These are phyloP conservation scores for Prillingera fragicola DNA, from an alignment of 1,284 basidiomycete genomes.

Conservation along the genomic window DNA sequence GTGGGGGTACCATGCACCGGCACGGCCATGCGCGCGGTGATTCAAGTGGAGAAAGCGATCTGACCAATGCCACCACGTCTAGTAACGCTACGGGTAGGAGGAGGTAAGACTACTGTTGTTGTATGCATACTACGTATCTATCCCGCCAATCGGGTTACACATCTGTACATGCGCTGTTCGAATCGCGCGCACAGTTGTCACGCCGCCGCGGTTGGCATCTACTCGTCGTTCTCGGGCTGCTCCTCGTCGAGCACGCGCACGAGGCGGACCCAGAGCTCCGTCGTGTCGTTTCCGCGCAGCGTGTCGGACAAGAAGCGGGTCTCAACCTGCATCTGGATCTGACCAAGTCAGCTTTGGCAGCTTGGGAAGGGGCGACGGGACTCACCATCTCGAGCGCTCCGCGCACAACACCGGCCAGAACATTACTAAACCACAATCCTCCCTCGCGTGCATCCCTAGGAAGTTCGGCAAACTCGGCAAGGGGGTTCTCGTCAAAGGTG, in stretches of 20 bases:
- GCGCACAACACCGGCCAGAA: constrained; percentile 86
- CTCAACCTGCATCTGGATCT: constrained; percentile 97
- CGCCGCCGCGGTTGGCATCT: constrained; percentile 8
- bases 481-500: constrained; percentile 88
- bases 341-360: constrained; percentile 12
- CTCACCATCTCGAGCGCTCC: constrained; percentile 95
- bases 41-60: constrained; percentile 17
- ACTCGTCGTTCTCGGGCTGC: constrained; percentile 50
- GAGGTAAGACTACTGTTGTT: constrained; percentile 8
- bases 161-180: too few species aligned
- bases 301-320: constrained; percentile 84
- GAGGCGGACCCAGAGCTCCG: constrained; percentile 85
- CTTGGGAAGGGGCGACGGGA: constrained; percentile 7
- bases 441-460: constrained; percentile 83
- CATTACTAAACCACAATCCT: constrained; percentile 94
- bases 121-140: constrained; percentile 13
- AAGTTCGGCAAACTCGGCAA: constrained; percentile 95
- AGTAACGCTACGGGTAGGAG: constrained; percentile 4
- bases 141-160: neutral
- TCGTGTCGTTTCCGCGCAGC: constrained; percentile 85
- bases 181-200: neutral
- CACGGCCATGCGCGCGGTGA: constrained; percentile 3
- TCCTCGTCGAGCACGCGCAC: constrained; percentile 94
- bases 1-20: too few species aligned
- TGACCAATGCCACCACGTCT: constrained; percentile 16